Conservation (phyloP, 805 yeast species). For the Candida adriatica region DNA sequence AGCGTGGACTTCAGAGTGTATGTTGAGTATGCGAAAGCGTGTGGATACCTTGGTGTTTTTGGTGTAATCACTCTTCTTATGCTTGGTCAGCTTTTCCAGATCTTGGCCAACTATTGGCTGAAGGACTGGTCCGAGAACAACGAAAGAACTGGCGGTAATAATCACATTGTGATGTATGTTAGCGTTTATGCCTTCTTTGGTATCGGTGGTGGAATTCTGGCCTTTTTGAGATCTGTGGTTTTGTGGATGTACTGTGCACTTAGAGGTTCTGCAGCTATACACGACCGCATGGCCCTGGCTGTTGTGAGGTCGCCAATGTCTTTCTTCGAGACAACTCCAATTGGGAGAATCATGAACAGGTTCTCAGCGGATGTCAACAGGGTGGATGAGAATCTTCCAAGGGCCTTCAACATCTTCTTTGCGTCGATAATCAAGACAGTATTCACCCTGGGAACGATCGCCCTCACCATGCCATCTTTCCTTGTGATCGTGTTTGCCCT, state of each 20-base stretch:
- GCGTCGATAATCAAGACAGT: conserved; percentile 52
- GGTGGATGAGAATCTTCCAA: conserved; percentile 71
- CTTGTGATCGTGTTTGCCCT: conserved; percentile 63
- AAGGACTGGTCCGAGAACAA: conserved; percentile 61
- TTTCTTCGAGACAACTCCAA: conserved; percentile 92
- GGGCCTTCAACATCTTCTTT: conserved; percentile 67
- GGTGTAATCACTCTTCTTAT: conserved; percentile 31
- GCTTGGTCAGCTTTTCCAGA: conserved; percentile 29
- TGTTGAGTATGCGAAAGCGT: conserved; percentile 49
- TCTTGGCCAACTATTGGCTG: conserved; percentile 53
- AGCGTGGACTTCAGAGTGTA: conserved; percentile 50
- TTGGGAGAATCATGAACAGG: conserved; percentile 86
- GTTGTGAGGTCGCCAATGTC: conserved; percentile 85
- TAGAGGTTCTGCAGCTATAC: conserved; percentile 48
- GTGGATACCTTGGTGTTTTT: conserved; percentile 45
- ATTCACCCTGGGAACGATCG: conserved; percentile 73
- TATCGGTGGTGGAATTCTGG: conserved; percentile 41
- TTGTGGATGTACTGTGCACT: conserved; percentile 49
- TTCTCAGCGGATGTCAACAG: conserved; percentile 88
- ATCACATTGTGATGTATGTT: conserved; percentile 39
- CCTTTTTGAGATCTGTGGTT: conserved; percentile 38
- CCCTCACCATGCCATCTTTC: conserved; percentile 71
- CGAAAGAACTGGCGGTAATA: conserved; percentile 35
- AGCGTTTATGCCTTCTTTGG: conserved; percentile 52
- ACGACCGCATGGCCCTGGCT: conserved; percentile 47